Percentiles rank a stretch among this genome's conserved stretches.
Evolutionary conservation across 2,329 filamentous ascomycete species (phyloP).

Genomic region (Pseudopyricularia cyperi): DNA sequence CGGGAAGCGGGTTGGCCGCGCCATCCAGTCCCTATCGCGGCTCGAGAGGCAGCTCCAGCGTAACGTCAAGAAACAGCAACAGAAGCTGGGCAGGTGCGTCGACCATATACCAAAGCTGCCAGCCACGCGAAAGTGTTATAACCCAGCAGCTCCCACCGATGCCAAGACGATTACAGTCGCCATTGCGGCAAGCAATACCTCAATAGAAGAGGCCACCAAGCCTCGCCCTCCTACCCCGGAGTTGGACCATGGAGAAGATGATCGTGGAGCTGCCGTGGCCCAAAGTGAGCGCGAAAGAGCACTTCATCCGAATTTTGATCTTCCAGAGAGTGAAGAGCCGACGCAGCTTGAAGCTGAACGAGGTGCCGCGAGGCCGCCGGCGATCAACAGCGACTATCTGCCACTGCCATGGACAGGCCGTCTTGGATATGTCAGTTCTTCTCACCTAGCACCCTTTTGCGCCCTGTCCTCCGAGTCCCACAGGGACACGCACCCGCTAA

Average conservation of each 20-base stretch:
- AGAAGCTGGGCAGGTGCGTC: slow-evolving; percentile 29
- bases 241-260: slow-evolving; percentile 7
- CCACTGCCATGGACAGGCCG: slow-evolving; percentile 86
- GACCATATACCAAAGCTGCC: slow-evolving; percentile 5
- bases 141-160: no score
- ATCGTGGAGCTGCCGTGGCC: slow-evolving; percentile 5
- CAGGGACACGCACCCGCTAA: no score
- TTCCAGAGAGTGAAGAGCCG: slow-evolving; percentile 13
- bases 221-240: not conserved
- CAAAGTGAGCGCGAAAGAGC: slow-evolving; percentile 7
- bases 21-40: slow-evolving; percentile 30
- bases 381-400: slow-evolving; percentile 70
- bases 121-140: no score
- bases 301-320: slow-evolving; percentile 5
- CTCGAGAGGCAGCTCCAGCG: slow-evolving; percentile 34
- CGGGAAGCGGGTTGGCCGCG: slow-evolving; percentile 20
- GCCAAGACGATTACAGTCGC: no score
- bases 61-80: slow-evolving; percentile 30
- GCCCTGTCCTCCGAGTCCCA: no score
- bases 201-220: no score
- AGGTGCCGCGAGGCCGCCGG: slow-evolving; percentile 49
- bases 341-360: not conserved
- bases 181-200: no score
- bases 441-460: no score
- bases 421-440: slow-evolving; percentile 63